Evolutionary conservation across 1,139 yeast species (phyloP).

Genomic region (Suhomyces guaymorum): DNA sequence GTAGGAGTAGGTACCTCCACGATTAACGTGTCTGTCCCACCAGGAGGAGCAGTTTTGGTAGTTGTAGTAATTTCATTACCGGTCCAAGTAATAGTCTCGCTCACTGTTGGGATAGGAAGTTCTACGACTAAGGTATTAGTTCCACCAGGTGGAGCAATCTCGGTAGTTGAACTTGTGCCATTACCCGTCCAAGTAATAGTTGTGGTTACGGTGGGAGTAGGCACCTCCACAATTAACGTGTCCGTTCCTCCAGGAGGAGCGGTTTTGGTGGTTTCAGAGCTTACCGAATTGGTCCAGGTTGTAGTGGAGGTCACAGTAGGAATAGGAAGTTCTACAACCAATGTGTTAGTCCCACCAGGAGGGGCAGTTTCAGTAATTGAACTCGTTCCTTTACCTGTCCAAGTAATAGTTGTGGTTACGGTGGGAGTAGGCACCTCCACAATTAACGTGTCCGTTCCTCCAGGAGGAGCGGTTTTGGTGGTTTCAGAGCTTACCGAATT

Average conservation of each 20-base stretch:
- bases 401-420: conserved; percentile 11
- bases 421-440: conserved; percentile 14
- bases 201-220: no score
- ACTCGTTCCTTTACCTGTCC: conserved; percentile 11
- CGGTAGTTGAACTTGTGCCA: no score
- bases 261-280: no score
- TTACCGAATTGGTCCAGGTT: no score
- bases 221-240: no score
- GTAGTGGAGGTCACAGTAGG: no score
- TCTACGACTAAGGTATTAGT: no score
- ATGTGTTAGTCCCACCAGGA: conserved; percentile 9
- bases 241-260: no score
- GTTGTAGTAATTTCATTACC: conserved; percentile 5
- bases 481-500: conserved; percentile 12
- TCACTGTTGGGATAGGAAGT: conserved; percentile 16
- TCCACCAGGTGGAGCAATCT: no score
- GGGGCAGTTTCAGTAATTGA: conserved; percentile 6
- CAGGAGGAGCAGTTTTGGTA: conserved; percentile 6
- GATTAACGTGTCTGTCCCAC: conserved; percentile 9
- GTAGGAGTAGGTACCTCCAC: no score
- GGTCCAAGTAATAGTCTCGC: conserved; percentile 11
- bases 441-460: conserved; percentile 9
- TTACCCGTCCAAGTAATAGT: no score
- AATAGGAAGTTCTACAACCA: conserved; percentile 16
- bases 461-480: conserved; percentile 6